These are phyloP conservation scores for Saccharomyces eubayanus DNA, from an alignment of 805 yeast species.

Conservation along the genomic window DNA sequence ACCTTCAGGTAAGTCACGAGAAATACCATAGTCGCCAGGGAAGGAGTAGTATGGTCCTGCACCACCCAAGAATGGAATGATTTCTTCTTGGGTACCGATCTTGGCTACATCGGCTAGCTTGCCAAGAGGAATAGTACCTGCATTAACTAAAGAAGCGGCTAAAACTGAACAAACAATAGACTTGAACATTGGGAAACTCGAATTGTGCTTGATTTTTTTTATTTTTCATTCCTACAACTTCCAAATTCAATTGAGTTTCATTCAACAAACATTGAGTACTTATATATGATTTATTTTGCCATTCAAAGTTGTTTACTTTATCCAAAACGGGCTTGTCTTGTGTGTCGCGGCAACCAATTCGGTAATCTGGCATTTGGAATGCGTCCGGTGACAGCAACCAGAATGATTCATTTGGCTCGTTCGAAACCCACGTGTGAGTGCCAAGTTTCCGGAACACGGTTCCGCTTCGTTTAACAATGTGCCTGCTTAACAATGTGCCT, in stretches of 20 bases:
- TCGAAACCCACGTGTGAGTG: background rate
- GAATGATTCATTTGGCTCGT: background rate
- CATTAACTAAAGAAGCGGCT: background rate
- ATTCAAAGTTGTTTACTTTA: background rate
- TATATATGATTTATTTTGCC: background rate
- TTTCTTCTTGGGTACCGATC: slow-evolving; percentile 23
- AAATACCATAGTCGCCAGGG: slow-evolving; percentile 44
- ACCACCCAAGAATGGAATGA: slow-evolving; percentile 46
- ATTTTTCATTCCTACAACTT: background rate
- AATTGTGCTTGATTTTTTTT: background rate
- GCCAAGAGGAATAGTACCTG: background rate
- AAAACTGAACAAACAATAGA: background rate
- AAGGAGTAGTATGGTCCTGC: slow-evolving; percentile 47
- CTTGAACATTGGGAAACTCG: background rate
- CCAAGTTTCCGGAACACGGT: background rate
- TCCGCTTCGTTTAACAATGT: background rate
- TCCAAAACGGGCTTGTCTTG: background rate
- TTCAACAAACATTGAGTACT: background rate
- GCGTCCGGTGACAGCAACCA: background rate
- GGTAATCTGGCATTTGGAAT: background rate
- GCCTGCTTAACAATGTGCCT: background rate
- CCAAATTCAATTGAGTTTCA: background rate
- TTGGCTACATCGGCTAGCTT: slow-evolving; percentile 3
- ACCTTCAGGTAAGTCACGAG: slow-evolving; percentile 37
- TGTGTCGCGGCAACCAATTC: background rate